A percentile compares a stretch with the other conserved stretches of the same genome.
Conservation (phyloP, 2,329 filamentous ascomycete species). For the Colletotrichum incanum region DNA sequence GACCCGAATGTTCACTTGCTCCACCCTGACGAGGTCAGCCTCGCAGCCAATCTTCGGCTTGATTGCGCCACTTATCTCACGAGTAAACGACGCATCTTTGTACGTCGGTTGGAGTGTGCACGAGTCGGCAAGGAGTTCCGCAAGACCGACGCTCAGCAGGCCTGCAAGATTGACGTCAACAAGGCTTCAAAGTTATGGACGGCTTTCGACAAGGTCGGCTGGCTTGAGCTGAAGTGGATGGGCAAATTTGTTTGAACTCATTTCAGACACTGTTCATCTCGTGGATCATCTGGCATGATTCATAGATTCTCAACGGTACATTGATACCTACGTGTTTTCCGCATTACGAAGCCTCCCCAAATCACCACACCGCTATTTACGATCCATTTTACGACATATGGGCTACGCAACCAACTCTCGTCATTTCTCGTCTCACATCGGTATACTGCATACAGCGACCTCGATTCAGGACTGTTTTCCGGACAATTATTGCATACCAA, state of each 20-base stretch:
- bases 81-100: conserved; percentile 93
- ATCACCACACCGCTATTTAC: conserved; percentile 1
- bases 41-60: conserved; percentile 85
- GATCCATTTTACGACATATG: conserved; percentile 5
- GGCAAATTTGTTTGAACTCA: conserved; percentile 50
- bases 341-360: not conserved
- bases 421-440: not conserved
- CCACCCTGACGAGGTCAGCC: conserved; percentile 82
- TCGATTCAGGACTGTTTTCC: conserved; percentile 23
- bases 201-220: conserved; percentile 89
- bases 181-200: conserved; percentile 95
- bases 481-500: not conserved
- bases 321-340: not conserved
- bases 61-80: conserved; percentile 91
- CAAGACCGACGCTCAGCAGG: conserved; percentile 95
- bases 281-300: conserved; percentile 47
- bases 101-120: conserved; percentile 78
- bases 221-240: conserved; percentile 75
- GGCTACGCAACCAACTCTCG: not conserved
- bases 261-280: not conserved
- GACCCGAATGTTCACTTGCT: conserved; percentile 81
- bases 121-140: conserved; percentile 85
- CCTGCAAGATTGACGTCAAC: conserved; percentile 98
- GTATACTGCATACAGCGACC: conserved; percentile 34
- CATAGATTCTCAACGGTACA: not conserved